Conservation (phyloP, 345 rosid species). For the Salix caprea region DNA sequence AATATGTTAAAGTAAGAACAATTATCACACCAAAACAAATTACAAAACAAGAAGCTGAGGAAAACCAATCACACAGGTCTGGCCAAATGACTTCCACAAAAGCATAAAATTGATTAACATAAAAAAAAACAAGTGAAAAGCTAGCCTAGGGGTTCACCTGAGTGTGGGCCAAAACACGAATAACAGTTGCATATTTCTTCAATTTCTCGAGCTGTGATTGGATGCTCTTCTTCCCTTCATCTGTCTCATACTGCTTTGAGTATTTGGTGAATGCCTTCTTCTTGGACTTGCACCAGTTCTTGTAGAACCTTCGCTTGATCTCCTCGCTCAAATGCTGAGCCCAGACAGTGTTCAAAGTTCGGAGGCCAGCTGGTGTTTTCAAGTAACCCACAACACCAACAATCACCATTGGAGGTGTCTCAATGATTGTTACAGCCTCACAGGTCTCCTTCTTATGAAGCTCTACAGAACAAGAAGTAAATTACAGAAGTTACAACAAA, state of each 20-base stretch:
- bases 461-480: slow-evolving; percentile 31
- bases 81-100: neutral
- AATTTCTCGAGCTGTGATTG: slow-evolving; percentile 70
- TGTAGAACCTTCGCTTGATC: slow-evolving; percentile 73
- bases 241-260: slow-evolving; percentile 48
- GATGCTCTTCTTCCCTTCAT: slow-evolving; percentile 65
- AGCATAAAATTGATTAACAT: neutral
- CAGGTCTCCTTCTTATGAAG: slow-evolving; percentile 94
- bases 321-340: slow-evolving; percentile 89
- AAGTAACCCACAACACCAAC: slow-evolving; percentile 84
- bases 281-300: slow-evolving; percentile 84
- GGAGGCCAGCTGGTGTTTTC: slow-evolving; percentile 71
- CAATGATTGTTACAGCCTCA: slow-evolving; percentile 79
- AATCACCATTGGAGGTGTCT: slow-evolving; percentile 78
- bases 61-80: too few species aligned
- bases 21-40: neutral
- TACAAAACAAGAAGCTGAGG: neutral
- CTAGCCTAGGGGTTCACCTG: slow-evolving; percentile 38
- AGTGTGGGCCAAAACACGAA: slow-evolving; percentile 83
- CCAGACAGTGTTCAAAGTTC: slow-evolving; percentile 74
- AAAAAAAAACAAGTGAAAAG: neutral
- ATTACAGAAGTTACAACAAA: neutral
- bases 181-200: slow-evolving; percentile 66
- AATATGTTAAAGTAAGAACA: neutral
- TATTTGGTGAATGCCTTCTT: slow-evolving; percentile 82